Base-by-base conservation (phyloP, 202 grass and related monocot species). In the Carex arenaria region DNA sequence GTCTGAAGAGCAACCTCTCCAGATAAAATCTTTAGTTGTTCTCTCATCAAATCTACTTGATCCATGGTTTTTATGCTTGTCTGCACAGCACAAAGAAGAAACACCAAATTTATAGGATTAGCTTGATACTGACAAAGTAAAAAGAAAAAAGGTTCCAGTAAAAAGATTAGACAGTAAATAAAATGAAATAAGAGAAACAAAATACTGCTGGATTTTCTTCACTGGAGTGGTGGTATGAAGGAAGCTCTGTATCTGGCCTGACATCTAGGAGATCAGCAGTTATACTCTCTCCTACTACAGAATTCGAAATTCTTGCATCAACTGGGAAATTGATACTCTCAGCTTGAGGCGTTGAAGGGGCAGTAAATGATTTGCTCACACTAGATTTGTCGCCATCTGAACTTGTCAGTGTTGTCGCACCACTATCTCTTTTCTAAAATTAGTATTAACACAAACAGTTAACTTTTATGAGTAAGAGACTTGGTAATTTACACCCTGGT, bases 371-470 rank as follows among this genome's bases (percentile, higher is more conserved):
- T 90, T 99, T 99, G 84, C 91, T 96, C 64, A 91, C 91, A 89
- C 96, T 96, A 20, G 96, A 99, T 76, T 99, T 99, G 60, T 99
- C 96, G 65, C 96, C 93, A 86, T 99, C 96, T 82, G 96, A 99
- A 89, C 91, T 99, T 84, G 93, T 88, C 78, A 99, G 60, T 80
- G 90, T 89, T 86, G 88, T 92, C 78, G 84, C 84, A 80, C 91
- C 88, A 89, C 72, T 87, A 75, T 99, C 96, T 67, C 96, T 91
- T 92, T 96, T 99, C 96, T 99, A 82, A 43, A 86, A 63, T 59
- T 40, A 88, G 51, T 63, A 85, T 81, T 57, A 47, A 74, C 28
- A 63, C 43, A 78, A 38, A 86, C 53, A 36, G 7, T 78, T 78
- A 57, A 59, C 28, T 59, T 57, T 19, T 17, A 38, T 57, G 17